These are phyloP conservation scores for Glomus cerebriforme DNA, from an alignment of 192 early-diverging fungal genomes.

Conservation along the genomic window DNA sequence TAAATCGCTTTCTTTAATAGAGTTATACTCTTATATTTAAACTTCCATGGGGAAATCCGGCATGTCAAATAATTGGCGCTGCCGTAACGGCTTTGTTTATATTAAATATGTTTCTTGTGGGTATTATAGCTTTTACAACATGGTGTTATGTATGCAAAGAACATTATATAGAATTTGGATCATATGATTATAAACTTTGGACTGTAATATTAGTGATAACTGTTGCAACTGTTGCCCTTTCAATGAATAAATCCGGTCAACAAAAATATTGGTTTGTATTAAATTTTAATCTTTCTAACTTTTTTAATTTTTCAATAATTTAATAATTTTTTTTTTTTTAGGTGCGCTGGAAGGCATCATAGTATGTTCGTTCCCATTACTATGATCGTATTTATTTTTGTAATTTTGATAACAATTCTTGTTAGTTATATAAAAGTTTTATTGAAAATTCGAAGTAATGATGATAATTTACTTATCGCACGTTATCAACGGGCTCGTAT, in stretches of 20 bases:
- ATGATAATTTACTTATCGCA: background rate
- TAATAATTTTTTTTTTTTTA: background rate
- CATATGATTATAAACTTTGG: conserved; percentile 12
- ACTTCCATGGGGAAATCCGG: background rate
- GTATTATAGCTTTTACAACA: background rate
- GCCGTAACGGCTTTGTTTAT: background rate
- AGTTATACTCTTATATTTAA: background rate
- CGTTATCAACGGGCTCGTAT: background rate
- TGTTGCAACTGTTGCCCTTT: background rate
- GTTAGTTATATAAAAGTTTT: background rate
- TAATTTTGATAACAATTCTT: background rate
- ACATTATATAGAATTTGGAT: background rate
- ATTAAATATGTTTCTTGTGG: background rate
- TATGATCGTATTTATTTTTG: background rate
- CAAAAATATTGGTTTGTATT: conserved; percentile 7
- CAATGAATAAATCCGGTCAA: background rate
- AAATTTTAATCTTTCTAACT: no score
- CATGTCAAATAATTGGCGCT: background rate
- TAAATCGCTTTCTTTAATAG: background rate
- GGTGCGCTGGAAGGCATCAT: background rate
- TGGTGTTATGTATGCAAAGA: conserved; percentile 5
- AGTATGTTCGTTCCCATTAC: background rate
- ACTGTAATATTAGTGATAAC: background rate
- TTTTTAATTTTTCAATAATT: background rate
- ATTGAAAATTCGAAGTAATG: background rate